Conservation (phyloP, 257 asterid genomes). For the Rubia yunnanensis region DNA sequence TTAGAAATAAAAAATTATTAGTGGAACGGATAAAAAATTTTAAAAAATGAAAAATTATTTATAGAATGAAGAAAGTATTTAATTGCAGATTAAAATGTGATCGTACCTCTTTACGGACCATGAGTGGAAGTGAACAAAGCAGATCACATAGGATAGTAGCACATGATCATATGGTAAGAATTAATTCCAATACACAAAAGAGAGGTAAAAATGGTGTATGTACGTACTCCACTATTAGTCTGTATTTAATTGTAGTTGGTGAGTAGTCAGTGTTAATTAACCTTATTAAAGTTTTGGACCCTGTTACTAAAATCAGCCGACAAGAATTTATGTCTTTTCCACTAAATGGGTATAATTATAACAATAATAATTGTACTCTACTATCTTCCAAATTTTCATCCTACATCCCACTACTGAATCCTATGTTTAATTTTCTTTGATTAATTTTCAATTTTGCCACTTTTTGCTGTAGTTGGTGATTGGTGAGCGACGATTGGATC, state of each 20-base stretch:
- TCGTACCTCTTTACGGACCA: no score
- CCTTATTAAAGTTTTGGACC: slow-evolving; percentile 17
- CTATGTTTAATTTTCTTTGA: background rate
- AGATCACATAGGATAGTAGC: no score
- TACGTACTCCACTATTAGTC: background rate
- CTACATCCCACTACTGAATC: slow-evolving; percentile 17
- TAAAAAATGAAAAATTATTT: no score
- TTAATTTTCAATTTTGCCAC: slow-evolving; percentile 22
- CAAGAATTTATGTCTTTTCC: slow-evolving; percentile 67
- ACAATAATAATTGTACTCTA: slow-evolving; percentile 10
- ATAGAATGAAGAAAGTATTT: no score
- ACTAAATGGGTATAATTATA: slow-evolving; percentile 34
- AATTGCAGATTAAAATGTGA: no score
- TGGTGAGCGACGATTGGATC: background rate
- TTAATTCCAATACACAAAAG: no score
- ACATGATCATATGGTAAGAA: no score
- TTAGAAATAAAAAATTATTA: no score
- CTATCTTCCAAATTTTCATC: slow-evolving; percentile 18
- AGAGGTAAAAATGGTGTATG: background rate
- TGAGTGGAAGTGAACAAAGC: no score
- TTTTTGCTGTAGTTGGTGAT: slow-evolving; percentile 10
- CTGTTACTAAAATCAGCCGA: slow-evolving; percentile 57
- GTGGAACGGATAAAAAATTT: no score
- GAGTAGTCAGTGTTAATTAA: slow-evolving; percentile 47
- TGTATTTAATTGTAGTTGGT: slow-evolving; percentile 42